Evolutionary conservation across 129 eudicot genomes (phyloP).

Genomic region (Helianthus tuberosus): DNA sequence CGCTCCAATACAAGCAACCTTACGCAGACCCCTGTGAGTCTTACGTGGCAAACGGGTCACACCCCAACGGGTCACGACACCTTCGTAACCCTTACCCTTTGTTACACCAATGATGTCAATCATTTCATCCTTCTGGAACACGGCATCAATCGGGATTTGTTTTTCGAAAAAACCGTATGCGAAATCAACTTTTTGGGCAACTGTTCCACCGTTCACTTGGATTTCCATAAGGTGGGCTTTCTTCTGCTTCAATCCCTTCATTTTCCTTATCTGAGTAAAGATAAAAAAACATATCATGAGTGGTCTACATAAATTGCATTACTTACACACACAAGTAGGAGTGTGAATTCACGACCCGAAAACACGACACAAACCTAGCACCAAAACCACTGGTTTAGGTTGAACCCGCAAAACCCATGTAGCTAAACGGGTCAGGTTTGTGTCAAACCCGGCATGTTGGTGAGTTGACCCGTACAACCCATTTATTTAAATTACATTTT

Average conservation of each 20-base stretch:
- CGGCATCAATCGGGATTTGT: constrained; percentile 68
- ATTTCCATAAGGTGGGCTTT: constrained; percentile 80
- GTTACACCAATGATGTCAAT: constrained; percentile 71
- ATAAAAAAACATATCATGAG: background rate
- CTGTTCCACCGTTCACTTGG: constrained; percentile 70
- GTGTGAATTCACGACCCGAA: background rate
- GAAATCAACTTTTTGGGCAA: constrained; percentile 70
- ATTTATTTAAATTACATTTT: too few species aligned
- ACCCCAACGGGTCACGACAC: constrained; percentile 88
- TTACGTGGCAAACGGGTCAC: constrained; percentile 72
- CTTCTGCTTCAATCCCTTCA: constrained; percentile 84
- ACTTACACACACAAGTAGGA: too few species aligned
- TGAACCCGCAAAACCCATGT: too few species aligned
- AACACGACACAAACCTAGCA: background rate
- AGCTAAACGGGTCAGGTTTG: too few species aligned
- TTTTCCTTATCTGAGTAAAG: constrained; percentile 53
- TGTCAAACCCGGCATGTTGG: too few species aligned
- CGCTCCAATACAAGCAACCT: constrained; percentile 85
- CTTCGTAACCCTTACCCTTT: constrained; percentile 81
- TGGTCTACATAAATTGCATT: too few species aligned
- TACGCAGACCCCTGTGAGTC: constrained; percentile 86
- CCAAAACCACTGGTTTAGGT: too few species aligned
- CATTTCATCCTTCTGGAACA: constrained; percentile 82
- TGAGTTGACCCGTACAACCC: too few species aligned
- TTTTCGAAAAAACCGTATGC: constrained; percentile 68